Conservation (phyloP, 2,329 filamentous ascomycete genomes). For the Claviceps paspali region DNA sequence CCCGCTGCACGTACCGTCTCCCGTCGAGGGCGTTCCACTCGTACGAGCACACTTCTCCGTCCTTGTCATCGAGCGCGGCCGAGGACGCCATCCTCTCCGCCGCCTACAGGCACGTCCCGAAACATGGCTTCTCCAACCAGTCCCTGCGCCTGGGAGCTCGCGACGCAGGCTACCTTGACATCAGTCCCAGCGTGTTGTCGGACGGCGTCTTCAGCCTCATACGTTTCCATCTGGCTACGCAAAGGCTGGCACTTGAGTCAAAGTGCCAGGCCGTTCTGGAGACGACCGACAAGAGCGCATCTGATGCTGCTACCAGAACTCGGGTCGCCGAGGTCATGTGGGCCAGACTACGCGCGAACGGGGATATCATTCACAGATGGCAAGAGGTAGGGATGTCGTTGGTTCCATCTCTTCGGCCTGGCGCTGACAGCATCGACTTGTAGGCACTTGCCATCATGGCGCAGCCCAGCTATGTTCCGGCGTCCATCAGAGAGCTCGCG, state of each 20-base stretch:
- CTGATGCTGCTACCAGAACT: conserved; percentile 31
- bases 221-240: conserved; percentile 56
- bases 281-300: conserved; percentile 9
- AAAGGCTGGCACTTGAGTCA: conserved; percentile 43
- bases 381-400: conserved; percentile 50
- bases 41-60: conserved; percentile 45
- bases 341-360: conserved; percentile 63
- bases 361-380: conserved; percentile 58
- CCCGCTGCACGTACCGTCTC: background rate
- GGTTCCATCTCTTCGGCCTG: background rate
- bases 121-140: conserved; percentile 64
- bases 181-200: conserved; percentile 69
- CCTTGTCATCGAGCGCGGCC: conserved; percentile 46
- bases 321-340: conserved; percentile 60
- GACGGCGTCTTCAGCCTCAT: conserved; percentile 71
- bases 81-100: conserved; percentile 68
- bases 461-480: conserved; percentile 60
- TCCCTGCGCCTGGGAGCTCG: conserved; percentile 64
- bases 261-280: conserved; percentile 24
- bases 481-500: conserved; percentile 65
- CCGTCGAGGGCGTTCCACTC: conserved; percentile 49
- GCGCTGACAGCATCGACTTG: background rate
- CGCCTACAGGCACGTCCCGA: conserved; percentile 64
- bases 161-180: conserved; percentile 75
- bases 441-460: conserved; percentile 85